Conservation (phyloP, 139 green algal species). For the Bryopsis sp. region DNA sequence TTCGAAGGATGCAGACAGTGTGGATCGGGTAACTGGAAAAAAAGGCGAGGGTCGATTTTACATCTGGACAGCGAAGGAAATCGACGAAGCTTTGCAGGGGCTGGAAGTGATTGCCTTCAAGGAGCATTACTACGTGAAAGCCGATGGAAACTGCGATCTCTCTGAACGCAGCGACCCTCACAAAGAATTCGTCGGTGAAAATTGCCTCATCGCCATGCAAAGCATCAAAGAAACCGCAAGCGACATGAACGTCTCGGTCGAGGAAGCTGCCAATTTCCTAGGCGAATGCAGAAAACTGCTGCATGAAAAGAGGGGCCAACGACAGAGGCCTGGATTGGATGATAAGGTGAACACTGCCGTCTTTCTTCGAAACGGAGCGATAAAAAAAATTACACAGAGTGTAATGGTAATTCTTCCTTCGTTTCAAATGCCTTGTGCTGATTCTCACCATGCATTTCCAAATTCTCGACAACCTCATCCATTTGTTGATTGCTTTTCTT, state of each 20-base stretch:
- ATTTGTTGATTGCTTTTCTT: no score
- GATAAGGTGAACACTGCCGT: no score
- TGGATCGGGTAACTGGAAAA: slow-evolving; percentile 35
- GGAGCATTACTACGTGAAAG: slow-evolving; percentile 5
- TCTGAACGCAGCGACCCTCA: slow-evolving; percentile 63
- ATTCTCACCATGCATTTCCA: no score
- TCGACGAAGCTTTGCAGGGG: slow-evolving; percentile 8
- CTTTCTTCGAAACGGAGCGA: no score
- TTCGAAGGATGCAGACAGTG: slow-evolving; percentile 57
- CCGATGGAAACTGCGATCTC: slow-evolving; percentile 47
- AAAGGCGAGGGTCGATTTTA: slow-evolving; percentile 79
- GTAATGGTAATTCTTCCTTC: no score
- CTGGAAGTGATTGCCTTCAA: slow-evolving; percentile 11
- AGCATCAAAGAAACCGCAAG: slow-evolving; percentile 30
- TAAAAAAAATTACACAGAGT: no score
- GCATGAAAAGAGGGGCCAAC: slow-evolving; percentile 29
- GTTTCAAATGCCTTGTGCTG: no score
- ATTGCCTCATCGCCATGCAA: slow-evolving; percentile 43
- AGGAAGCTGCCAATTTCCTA: slow-evolving; percentile 34
- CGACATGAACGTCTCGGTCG: slow-evolving; percentile 22
- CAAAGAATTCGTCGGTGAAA: slow-evolving; percentile 77
- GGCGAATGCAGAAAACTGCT: slow-evolving; percentile 43
- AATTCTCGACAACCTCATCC: no score
- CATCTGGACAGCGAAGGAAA: slow-evolving; percentile 45
- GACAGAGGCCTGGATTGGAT: slow-evolving; percentile 66